Percentiles rank a stretch among this genome's conserved stretches.
These are phyloP conservation scores for Platanthera zijinensis DNA, from an alignment of 106 monocot species.

Conservation along the genomic window DNA sequence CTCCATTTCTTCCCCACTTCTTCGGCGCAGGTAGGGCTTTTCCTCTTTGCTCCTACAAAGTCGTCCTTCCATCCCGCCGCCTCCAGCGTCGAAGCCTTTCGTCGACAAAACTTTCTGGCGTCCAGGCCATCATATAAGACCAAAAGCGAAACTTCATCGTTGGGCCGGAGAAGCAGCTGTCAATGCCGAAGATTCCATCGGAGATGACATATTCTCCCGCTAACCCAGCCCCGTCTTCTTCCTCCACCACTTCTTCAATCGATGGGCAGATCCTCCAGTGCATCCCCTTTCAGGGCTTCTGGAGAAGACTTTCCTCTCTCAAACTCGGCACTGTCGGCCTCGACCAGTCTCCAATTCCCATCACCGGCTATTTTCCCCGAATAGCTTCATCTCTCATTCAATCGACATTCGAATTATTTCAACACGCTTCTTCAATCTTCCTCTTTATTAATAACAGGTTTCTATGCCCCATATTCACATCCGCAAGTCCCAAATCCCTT, in stretches of 20 bases:
- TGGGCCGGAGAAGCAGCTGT: not conserved
- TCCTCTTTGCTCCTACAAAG: no score
- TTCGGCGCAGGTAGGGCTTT: no score
- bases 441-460: conserved; percentile 35
- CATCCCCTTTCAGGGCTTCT: conserved; percentile 67
- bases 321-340: conserved; percentile 75
- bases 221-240: not conserved
- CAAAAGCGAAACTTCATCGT: not conserved
- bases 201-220: not conserved
- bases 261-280: conserved; percentile 34
- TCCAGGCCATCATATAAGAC: no score
- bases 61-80: no score
- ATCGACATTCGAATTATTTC: not conserved
- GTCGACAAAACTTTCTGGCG: no score
- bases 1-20: no score
- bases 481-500: conserved; percentile 43
- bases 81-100: no score
- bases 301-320: conserved; percentile 62
- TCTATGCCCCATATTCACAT: conserved; percentile 66
- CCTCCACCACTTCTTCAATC: not conserved
- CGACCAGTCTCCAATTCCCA: conserved; percentile 70
- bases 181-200: not conserved
- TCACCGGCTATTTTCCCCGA: conserved; percentile 22
- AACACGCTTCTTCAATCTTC: not conserved
- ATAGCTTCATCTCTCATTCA: not conserved